Conservation (phyloP, 768 basidiomycete genomes). For the Serendipita indica region DNA sequence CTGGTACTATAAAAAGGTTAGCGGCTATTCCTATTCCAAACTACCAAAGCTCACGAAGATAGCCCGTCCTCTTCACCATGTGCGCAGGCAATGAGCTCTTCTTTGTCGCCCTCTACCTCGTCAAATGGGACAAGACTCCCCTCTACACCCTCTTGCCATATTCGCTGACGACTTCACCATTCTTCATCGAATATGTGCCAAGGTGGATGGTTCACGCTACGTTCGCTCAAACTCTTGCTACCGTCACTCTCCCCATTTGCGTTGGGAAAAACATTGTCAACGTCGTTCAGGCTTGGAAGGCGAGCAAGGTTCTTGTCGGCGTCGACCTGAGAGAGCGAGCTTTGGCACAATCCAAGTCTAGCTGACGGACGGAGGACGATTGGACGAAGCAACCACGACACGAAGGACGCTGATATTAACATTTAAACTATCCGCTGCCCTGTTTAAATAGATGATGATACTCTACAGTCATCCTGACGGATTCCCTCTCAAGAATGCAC, state of each 20-base stretch:
- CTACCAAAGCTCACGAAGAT: neutral
- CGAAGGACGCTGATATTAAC: too few species aligned
- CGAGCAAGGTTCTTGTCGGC: slow-evolving; percentile 26
- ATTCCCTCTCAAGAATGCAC: neutral
- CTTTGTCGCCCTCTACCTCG: slow-evolving; percentile 34
- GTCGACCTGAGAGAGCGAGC: slow-evolving; percentile 25
- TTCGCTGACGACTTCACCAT: slow-evolving; percentile 4
- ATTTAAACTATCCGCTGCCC: too few species aligned
- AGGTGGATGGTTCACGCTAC: slow-evolving; percentile 13
- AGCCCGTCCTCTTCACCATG: slow-evolving; percentile 31
- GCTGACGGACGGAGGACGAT: too few species aligned
- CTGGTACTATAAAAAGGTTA: slow-evolving; percentile 29
- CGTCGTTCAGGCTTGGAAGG: slow-evolving; percentile 35
- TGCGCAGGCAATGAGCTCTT: slow-evolving; percentile 35
- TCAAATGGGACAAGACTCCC: slow-evolving; percentile 23
- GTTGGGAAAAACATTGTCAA: slow-evolving; percentile 33
- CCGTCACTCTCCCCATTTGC: slow-evolving; percentile 25
- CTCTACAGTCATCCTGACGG: too few species aligned
- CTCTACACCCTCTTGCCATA: slow-evolving; percentile 11
- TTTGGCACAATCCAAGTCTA: slow-evolving; percentile 22
- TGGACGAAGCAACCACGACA: too few species aligned
- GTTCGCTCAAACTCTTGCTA: slow-evolving; percentile 28
- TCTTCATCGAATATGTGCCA: slow-evolving; percentile 14
- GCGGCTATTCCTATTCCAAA: slow-evolving; percentile 23
- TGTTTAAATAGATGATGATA: too few species aligned